Base-by-base conservation (phyloP, 305 asterid genomes). In the Euphrasia arctica region DNA sequence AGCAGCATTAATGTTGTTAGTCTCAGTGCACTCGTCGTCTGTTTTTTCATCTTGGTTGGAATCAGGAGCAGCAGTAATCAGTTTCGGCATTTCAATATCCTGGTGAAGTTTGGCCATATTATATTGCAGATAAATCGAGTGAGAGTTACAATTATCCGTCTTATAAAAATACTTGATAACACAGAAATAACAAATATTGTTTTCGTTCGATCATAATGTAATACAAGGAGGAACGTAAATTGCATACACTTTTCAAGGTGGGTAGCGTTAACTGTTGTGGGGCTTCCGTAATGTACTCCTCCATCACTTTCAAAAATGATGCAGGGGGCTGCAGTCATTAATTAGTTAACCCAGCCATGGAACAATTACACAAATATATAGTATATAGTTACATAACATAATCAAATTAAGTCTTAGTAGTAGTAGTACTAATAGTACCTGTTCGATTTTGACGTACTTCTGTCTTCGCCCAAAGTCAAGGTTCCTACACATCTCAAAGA, bases 401-500 rank as follows among this genome's bases (percentile, higher is more conserved):
- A 18, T 18, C 22, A 18, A 18, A 18, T 18, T 18, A 18, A 18
- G 22, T 18, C 22, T 18, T 18, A 18, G 22, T 18, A 18, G 22
- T 18, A 18, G 22, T 18, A n/a, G n/a, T n/a, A n/a, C n/a, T n/a
- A n/a, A n/a, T 22, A 14, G 32, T 48, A 85, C 97, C 85, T 85
- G 85, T 73, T 83, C 90, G 60, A 90, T 90, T 77, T 83, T 83
- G 67, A 82, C 75, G 57, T 80, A 90, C 75, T 85, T 83, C 74
- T 89, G 86, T 14, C 78, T 68, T 61, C 81, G 79, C 54, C 91
- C 95, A 73, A 89, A 89, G 25, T 80, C 90, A 65, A 90, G 85
- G 71, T 65, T 66, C 77, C 87, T 78, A 79, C 97, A 90, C 73
- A 78, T 79, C 86, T 85, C 95, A 70, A 83, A 87, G 82, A 90